Percentiles rank a stretch among this genome's conserved stretches.
These are phyloP conservation scores for Kickxella alabastrina DNA, from an alignment of 192 early-diverging fungal species.

Conservation along the genomic window DNA sequence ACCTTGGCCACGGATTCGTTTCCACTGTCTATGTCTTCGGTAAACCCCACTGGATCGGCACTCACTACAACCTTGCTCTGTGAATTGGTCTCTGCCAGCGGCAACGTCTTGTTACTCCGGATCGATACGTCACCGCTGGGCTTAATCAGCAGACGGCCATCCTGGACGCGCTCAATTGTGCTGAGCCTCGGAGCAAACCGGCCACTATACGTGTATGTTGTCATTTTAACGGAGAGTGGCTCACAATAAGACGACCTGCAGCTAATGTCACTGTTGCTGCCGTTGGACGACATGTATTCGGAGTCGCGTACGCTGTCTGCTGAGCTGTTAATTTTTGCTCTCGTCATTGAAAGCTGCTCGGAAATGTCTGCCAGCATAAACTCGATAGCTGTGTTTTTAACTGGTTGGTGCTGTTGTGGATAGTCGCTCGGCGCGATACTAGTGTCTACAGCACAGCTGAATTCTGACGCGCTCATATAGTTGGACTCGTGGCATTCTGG, in stretches of 20 bases:
- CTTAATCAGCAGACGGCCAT: conserved; percentile 27
- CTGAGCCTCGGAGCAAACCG: conserved; percentile 38
- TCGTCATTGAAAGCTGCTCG: background rate
- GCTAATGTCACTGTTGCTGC: background rate
- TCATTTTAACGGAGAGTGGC: conserved; percentile 7
- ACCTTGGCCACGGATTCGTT: conserved; percentile 5
- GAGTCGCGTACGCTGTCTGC: conserved; percentile 11
- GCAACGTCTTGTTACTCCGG: background rate
- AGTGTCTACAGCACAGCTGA: background rate
- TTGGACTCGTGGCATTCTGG: no score
- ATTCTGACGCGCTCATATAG: no score
- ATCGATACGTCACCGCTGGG: conserved; percentile 1
- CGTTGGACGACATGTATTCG: conserved; percentile 4
- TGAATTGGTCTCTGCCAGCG: background rate
- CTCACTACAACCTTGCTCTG: background rate
- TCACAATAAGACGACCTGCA: conserved; percentile 25
- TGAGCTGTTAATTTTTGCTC: background rate
- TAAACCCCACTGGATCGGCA: no score
- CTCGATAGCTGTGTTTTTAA: background rate
- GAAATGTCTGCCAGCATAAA: background rate
- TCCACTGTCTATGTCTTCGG: conserved; percentile 1
- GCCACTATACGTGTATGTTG: conserved; percentile 26
- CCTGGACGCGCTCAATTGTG: conserved; percentile 35
- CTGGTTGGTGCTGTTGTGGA: no score
- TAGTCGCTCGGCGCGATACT: no score